Evolutionary conservation across 768 basidiomycete species (phyloP), one percentile per base, ranked within the genome.

Genomic region (Lentinula sp.): DNA sequence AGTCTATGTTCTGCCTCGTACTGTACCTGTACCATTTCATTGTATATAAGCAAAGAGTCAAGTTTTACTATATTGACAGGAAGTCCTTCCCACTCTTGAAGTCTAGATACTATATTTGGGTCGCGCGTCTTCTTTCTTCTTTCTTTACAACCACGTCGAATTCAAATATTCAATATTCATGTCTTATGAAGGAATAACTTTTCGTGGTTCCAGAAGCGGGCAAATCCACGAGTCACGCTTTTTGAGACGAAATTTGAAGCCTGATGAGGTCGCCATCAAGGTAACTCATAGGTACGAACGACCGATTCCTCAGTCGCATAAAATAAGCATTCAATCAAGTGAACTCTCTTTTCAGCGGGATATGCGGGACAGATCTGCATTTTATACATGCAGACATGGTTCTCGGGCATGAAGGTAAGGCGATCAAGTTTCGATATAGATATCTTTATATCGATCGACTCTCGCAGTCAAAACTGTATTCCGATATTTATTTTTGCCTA

Each of bases 281-380:
- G 28, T 60, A 23, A 60, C 59, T 6, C 59, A 60, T 33, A 56
- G 55, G 55, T 56, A 5, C 9, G 46, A 45, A 16, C 13, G n/a
- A 18, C 20, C 8, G 46, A 7, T n/a, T 6, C 15, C 20, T 4
- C 16, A 28, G 8, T 50, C 35, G 0, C 15, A 13, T 1, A 35
- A n/a, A 4, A n/a, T n/a, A 9, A 18, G 18, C 32, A 16, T 55
- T 12, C 8, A 41, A 55, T 18, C 9, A 13, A 53, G 28, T 28
- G 3, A 41, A 28, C 18, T 52, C 13, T 18, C 33, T 51, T 23
- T 52, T 33, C 23, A 60, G 59, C 23, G 75, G 76, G 0, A n/a
- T 77, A 20, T 77, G 76, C 20, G 75, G 74, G 48, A 77, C 77
- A 0, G 77, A 78, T 64, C 66, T 71, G 42, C 76, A 76, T 52